Base-by-base conservation (phyloP, 129 eudicot species). In the Flaveria robusta region DNA sequence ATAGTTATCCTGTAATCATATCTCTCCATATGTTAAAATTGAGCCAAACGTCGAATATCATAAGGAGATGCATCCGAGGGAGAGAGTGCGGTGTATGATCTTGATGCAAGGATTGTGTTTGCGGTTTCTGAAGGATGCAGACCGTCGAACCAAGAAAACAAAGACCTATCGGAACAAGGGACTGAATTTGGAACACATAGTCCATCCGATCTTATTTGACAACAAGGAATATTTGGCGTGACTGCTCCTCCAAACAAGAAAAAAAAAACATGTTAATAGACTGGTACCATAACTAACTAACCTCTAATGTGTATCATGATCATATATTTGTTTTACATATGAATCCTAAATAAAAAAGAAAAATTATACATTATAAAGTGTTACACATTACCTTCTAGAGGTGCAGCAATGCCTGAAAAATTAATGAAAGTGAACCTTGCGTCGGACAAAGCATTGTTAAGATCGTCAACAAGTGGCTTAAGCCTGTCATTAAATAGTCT, bases 361-460 rank as follows among this genome's bases (percentile, higher is more conserved):
- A 68, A 37, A 41, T 16, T 9, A 20, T 2, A 59, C 31, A 70
- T 45, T 43, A 29, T 26, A 70, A 29, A 1, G 1, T 22, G 14
- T n/a, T 37, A 13, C 56, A 19, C 23, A 31, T 70, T 47, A 71
- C 77, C 55, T 46, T 3, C 13, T 78, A 15, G 66, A n/a, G 77
- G 63, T 47, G 72, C 29, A 47, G 65, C 23, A 31, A 72, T 63
- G 64, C 66, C 60, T 27, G 82, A 45, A 15, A 62, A 4, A 31
- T 82, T 72, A 12, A 80, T 58, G 52, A 24, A 81, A 10, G 78
- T 74, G 74, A 87, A 84, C 52, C 54, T 78, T 22, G 86, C 88
- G 20, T 71, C 72, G 4, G 45, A 0, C 2, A 74, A 71, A 12
- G 43, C 11, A 7, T 2, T 65, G 54, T 81, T 87, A 11, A 87